These are phyloP conservation scores for Graphilbum fragrans DNA, from an alignment of 2,329 filamentous ascomycete genomes.

Conservation along the genomic window DNA sequence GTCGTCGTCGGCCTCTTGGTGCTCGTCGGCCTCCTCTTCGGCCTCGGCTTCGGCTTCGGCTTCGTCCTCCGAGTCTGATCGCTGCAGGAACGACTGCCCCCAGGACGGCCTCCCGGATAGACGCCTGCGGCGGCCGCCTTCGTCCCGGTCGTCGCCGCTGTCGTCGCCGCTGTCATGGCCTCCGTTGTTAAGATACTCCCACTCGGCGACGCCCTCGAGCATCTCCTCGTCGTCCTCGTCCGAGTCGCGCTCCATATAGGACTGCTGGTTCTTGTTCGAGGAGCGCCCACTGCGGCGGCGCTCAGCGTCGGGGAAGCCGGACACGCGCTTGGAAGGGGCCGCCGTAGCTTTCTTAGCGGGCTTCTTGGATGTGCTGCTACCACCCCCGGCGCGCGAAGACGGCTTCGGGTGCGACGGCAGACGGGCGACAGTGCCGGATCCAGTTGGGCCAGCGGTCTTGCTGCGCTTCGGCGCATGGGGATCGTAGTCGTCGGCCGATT, in stretches of 20 bases:
- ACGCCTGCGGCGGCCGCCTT: neutral
- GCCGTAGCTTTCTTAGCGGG: neutral
- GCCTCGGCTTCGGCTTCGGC: neutral
- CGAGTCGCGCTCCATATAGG: constrained; percentile 45
- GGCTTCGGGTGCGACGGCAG: constrained; percentile 18
- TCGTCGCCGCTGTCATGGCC: constrained; percentile 9
- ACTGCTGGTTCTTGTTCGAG: constrained; percentile 27
- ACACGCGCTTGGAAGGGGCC: constrained; percentile 3
- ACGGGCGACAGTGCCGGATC: constrained; percentile 14
- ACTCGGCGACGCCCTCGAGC: constrained; percentile 46
- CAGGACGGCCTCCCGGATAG: neutral
- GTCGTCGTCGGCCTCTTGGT: neutral
- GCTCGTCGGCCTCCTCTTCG: neutral
- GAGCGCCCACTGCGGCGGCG: constrained; percentile 43
- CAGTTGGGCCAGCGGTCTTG: constrained; percentile 13
- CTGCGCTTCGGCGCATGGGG: constrained; percentile 13
- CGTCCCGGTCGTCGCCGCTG: neutral
- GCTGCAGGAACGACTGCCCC: neutral
- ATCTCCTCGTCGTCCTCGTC: constrained; percentile 49
- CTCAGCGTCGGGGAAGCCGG: constrained; percentile 24
- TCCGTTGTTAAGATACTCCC: constrained; percentile 35
- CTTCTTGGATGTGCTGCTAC: neutral
- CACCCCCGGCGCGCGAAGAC: neutral
- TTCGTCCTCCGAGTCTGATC: constrained; percentile 4
- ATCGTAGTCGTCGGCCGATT: constrained; percentile 38